Conservation (phyloP, 2,329 filamentous ascomycete genomes). For the Alternaria gansuensis region DNA sequence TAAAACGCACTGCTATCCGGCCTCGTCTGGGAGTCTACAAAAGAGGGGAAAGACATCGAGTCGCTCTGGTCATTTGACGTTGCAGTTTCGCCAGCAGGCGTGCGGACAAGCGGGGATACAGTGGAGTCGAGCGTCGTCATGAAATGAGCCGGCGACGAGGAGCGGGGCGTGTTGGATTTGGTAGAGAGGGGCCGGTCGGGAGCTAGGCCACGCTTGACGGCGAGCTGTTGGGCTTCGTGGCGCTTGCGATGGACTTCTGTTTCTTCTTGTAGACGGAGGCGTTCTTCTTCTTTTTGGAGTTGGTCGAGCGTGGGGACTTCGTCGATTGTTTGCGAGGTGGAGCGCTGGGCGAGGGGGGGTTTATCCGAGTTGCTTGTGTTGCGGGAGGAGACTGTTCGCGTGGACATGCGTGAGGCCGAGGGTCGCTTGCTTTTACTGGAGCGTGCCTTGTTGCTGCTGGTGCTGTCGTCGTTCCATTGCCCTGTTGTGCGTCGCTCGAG, state of each 20-base stretch:
- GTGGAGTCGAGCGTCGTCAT: slow-evolving; percentile 24
- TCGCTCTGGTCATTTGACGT: slow-evolving; percentile 8
- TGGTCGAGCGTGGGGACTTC: slow-evolving; percentile 62
- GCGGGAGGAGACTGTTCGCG: slow-evolving; percentile 57
- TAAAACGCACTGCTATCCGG: slow-evolving; percentile 45
- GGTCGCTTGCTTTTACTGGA: slow-evolving; percentile 53
- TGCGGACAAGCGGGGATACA: slow-evolving; percentile 30
- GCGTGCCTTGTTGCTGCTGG: slow-evolving; percentile 71
- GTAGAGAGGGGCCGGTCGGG: slow-evolving; percentile 27
- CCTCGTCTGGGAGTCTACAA: slow-evolving; percentile 42
- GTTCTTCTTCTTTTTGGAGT: slow-evolving; percentile 66
- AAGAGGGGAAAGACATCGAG: slow-evolving; percentile 31
- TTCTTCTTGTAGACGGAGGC: slow-evolving; percentile 64
- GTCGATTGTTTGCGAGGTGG: slow-evolving; percentile 37
- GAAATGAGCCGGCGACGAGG: slow-evolving; percentile 25
- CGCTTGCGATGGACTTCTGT: slow-evolving; percentile 62
- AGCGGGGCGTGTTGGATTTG: slow-evolving; percentile 21
- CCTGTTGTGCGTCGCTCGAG: slow-evolving; percentile 74
- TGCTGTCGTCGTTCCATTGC: slow-evolving; percentile 70
- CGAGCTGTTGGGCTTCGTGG: slow-evolving; percentile 64
- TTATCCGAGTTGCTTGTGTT: slow-evolving; percentile 50
- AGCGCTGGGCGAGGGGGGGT: slow-evolving; percentile 32
- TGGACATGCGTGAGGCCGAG: slow-evolving; percentile 59
- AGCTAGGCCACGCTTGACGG: slow-evolving; percentile 62
- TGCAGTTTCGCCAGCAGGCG: slow-evolving; percentile 29